Evolutionary conservation across 139 green algal genomes (phyloP).

Genomic region (Chlorella vulgaris): DNA sequence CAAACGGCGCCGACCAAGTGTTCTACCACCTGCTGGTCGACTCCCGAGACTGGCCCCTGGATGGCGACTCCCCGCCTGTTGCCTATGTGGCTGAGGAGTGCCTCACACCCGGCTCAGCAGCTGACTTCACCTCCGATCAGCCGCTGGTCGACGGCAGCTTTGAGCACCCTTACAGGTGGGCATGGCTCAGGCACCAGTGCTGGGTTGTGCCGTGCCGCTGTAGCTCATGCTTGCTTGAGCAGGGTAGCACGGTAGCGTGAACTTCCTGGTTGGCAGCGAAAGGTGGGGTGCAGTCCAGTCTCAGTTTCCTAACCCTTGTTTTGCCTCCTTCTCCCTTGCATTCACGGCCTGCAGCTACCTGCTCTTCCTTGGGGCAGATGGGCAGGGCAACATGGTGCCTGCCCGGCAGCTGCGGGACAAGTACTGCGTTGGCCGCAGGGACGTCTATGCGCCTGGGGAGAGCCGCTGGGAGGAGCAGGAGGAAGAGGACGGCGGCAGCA

Average conservation of each 20-base stretch:
- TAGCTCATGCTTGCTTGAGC: too few relatives aligned
- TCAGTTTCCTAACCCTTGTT: background rate
- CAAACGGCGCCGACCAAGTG: constrained; percentile 32
- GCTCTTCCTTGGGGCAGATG: constrained; percentile 84
- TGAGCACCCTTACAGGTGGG: constrained; percentile 52
- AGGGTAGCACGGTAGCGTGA: too few relatives aligned
- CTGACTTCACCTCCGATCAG: constrained; percentile 26
- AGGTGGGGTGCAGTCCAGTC: too few relatives aligned
- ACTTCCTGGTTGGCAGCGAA: too few relatives aligned
- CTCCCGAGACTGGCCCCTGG: constrained; percentile 65
- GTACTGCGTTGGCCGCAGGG: constrained; percentile 58
- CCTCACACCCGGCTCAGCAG: constrained; percentile 42
- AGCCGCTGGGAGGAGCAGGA: constrained; percentile 14
- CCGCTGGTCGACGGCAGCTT: constrained; percentile 45
- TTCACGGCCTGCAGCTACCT: constrained; percentile 63
- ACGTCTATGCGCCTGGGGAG: constrained; percentile 52
- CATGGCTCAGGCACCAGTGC: background rate
- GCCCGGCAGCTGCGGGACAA: constrained; percentile 72
- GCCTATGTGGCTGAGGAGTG: constrained; percentile 80
- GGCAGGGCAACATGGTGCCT: constrained; percentile 77
- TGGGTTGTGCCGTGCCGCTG: too few relatives aligned
- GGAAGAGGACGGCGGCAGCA: background rate
- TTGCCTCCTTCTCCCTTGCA: background rate
- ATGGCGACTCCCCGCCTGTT: constrained; percentile 63
- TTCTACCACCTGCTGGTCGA: constrained; percentile 81